Evolutionary conservation across 305 asterid genomes (phyloP).

Genomic region (Nicotiana rustica): DNA sequence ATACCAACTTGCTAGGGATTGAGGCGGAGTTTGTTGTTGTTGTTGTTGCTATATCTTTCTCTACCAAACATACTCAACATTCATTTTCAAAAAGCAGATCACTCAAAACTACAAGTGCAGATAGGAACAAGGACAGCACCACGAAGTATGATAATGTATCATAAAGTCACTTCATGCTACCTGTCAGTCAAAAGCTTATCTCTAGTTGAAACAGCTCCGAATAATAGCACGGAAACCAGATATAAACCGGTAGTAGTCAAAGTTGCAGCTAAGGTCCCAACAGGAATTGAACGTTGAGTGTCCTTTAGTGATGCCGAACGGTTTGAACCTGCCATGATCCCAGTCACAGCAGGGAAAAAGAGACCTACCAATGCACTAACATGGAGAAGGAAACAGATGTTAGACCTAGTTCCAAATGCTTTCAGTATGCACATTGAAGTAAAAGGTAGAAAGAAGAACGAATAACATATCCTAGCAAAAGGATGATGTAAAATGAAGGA

Average conservation of each 20-base stretch:
- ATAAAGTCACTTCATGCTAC: conserved; percentile 46
- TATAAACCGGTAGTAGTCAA: conserved; percentile 78
- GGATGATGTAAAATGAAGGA: neutral
- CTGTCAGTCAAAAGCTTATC: conserved; percentile 97
- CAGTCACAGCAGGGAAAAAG: conserved; percentile 99
- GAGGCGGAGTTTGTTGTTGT: neutral
- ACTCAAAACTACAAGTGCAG: conserved; percentile 1
- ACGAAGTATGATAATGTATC: conserved; percentile 20
- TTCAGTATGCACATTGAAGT: conserved; percentile 8
- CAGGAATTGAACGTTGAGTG: conserved; percentile 96
- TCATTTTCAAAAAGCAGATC: neutral
- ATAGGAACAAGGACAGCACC: conserved; percentile 29
- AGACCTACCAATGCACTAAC: conserved; percentile 98
- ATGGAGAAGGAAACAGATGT: conserved; percentile 17
- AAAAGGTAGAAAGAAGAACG: neutral
- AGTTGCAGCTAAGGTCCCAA: conserved; percentile 96
- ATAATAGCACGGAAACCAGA: conserved; percentile 76
- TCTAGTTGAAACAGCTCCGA: conserved; percentile 95
- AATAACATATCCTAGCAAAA: conserved; percentile 10
- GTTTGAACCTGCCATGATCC: conserved; percentile 99
- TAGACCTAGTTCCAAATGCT: neutral
- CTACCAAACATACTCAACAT: neutral
- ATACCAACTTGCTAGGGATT: conserved; percentile 6
- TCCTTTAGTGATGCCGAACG: conserved; percentile 98
- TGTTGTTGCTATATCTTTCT: conserved; percentile 15